Conservation (phyloP, 2,329 filamentous ascomycete genomes). For the Fusarium sp. region DNA sequence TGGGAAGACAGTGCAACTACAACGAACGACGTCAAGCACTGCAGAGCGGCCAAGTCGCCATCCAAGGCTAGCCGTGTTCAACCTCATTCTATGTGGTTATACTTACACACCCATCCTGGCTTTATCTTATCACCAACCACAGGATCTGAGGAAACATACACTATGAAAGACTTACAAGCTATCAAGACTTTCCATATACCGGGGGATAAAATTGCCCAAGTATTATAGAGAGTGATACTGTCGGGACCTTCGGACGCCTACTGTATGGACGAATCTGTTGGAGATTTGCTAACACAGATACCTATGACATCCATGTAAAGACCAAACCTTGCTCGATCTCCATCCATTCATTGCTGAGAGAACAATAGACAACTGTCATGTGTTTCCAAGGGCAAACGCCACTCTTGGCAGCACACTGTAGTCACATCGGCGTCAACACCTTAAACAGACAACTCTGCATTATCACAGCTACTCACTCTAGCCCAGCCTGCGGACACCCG, state of each 20-base stretch:
- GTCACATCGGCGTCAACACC: slow-evolving; percentile 11
- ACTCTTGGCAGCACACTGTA: neutral
- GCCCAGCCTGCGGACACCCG: slow-evolving; percentile 26
- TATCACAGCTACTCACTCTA: slow-evolving; percentile 8
- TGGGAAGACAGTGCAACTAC: neutral
- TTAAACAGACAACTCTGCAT: slow-evolving; percentile 10
- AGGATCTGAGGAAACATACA: slow-evolving; percentile 22
- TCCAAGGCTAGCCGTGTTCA: slow-evolving; percentile 12
- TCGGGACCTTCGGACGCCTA: too few relatives aligned
- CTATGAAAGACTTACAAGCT: too few relatives aligned
- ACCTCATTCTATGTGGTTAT: slow-evolving; percentile 18
- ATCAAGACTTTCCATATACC: too few relatives aligned
- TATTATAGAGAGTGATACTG: too few relatives aligned
- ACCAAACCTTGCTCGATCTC: neutral
- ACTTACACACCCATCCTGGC: slow-evolving; percentile 23
- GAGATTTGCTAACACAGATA: too few relatives aligned
- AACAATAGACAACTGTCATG: neutral
- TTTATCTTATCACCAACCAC: slow-evolving; percentile 14
- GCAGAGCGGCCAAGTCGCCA: slow-evolving; percentile 3
- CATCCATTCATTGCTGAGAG: neutral
- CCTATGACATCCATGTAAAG: neutral
- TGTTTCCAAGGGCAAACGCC: neutral
- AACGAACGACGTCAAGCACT: neutral
- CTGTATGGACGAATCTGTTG: slow-evolving; percentile 2
- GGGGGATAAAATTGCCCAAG: too few relatives aligned